These are phyloP conservation scores for Mortierella sp. DNA, from an alignment of 371 early-diverging fungal genomes.

Conservation along the genomic window DNA sequence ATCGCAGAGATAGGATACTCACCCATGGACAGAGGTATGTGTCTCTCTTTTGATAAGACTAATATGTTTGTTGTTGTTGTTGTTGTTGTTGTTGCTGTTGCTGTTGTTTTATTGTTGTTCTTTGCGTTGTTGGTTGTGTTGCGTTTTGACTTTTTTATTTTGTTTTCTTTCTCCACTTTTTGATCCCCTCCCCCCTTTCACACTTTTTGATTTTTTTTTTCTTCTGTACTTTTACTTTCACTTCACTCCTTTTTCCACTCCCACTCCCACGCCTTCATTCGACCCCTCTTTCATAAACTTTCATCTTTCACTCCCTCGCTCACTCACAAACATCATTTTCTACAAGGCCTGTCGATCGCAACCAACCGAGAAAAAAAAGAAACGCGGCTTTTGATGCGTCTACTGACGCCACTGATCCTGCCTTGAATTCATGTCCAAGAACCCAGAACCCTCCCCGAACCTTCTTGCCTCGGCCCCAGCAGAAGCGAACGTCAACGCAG, in stretches of 20 bases:
- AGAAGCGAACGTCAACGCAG: conserved; percentile 13
- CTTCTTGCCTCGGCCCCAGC: conserved; percentile 20
- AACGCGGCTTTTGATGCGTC: conserved; percentile 8
- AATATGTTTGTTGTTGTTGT: not conserved
- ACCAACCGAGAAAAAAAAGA: not conserved
- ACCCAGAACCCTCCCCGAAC: conserved; percentile 13
- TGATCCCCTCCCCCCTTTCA: not conserved
- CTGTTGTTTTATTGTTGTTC: too few species aligned
- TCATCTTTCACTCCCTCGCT: not conserved
- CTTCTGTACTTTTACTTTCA: not conserved
- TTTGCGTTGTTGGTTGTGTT: not conserved
- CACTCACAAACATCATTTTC: not conserved
- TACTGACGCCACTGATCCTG: conserved; percentile 2
- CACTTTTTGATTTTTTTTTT: too few species aligned
- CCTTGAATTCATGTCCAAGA: conserved; percentile 24
- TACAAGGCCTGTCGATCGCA: not conserved
- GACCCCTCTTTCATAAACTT: not conserved
- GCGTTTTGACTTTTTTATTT: not conserved
- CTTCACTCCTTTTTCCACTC: not conserved
- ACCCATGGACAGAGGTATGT: not conserved
- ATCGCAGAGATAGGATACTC: not conserved
- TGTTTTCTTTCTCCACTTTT: not conserved
- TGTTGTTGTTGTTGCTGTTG: not conserved
- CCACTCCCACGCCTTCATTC: not conserved
- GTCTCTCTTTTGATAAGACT: not conserved